phyloP scores from a whole-genome alignment of 1,284 basidiomycete species.

The Pseudozyma sp. region DNA sequence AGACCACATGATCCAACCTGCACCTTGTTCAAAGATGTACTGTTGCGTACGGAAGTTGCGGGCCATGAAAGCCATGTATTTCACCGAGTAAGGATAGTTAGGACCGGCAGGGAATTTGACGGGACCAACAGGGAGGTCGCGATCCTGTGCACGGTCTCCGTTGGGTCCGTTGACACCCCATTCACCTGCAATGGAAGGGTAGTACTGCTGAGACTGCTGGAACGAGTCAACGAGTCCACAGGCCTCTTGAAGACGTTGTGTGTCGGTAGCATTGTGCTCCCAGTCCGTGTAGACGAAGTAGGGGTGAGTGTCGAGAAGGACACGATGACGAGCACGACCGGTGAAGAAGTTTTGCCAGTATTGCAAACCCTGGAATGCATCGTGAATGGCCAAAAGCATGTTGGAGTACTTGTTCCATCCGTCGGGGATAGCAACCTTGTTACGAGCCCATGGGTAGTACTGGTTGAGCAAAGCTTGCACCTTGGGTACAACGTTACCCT shows the following conservation, averaged over 20 bases:
- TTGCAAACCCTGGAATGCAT: conserved; percentile 79
- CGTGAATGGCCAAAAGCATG: conserved; percentile 76
- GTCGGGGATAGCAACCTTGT: conserved; percentile 55
- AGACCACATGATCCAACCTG: conserved; percentile 83
- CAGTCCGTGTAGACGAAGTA: conserved; percentile 61
- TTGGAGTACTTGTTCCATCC: conserved; percentile 46
- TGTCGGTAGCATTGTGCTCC: conserved; percentile 47
- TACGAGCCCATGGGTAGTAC: conserved; percentile 57
- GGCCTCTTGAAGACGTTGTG: conserved; percentile 49
- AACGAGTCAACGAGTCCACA: conserved; percentile 42
- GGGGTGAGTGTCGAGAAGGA: conserved; percentile 58
- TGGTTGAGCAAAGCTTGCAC: conserved; percentile 44
- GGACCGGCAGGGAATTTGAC: conserved; percentile 57
- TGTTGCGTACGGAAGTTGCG: conserved; percentile 86
- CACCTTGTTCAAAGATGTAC: conserved; percentile 67
- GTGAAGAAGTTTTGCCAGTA: conserved; percentile 76
- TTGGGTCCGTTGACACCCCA: conserved; percentile 53
- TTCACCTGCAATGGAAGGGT: conserved; percentile 60
- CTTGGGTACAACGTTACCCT: conserved; percentile 37
- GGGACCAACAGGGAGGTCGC: conserved; percentile 51
- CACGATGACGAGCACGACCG: conserved; percentile 45
- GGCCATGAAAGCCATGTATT: conserved; percentile 85
- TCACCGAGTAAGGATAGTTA: conserved; percentile 54
- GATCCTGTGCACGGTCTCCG: conserved; percentile 50
- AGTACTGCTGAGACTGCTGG: conserved; percentile 47